Base-by-base conservation (phyloP, 306 rosid species). In the Corylus heterophylla region DNA sequence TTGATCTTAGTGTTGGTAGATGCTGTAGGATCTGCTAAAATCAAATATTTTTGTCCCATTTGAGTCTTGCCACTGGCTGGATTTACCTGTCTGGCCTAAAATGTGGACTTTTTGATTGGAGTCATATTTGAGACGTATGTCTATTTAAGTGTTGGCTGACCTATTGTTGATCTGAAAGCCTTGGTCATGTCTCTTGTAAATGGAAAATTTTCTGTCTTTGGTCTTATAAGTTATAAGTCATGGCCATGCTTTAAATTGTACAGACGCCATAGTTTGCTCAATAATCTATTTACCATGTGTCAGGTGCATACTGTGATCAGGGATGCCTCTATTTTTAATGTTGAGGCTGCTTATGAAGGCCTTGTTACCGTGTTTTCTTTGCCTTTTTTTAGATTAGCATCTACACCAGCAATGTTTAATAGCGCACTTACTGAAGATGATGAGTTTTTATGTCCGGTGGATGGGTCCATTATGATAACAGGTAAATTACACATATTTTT, bases 331-430 rank as follows among this genome's bases (percentile, higher is more conserved):
- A 4, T 8, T 37, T n/a, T 16, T 20, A 62, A 17, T 59, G 52
- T 59, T 61, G 47, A 49, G 18, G 62, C 12, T 52, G 42, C 69
- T 80, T 75, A 18, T 76, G 66, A 59, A 14, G 75, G 75, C 58
- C 45, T 69, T 78, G 22, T 78, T 52, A 73, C 25, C 71, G 63
- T 64, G 61, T 83, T 69, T 81, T 59, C 31, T 83, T 83, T 69
- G 35, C 54, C 67, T 61, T 62, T 71, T 66, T 89, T 74, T 83
- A 95, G 97, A 87, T 88, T 92, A 79, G 97, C 98, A 78, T 95
- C 98, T 76, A 95, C 97, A 48, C 98, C 97, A 79, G 97, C 98
- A 76, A 91, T 92, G 98, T 95, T 95, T 80, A 95, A 92, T 82
- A 89, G 98, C 86, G 88, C 98, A 80, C 76, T 95, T 63, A 86